A percentile compares a stretch with the other conserved stretches of the same genome.
Conservation (phyloP, 2,329 filamentous ascomycete species). For the Escovopsis sp. region DNA sequence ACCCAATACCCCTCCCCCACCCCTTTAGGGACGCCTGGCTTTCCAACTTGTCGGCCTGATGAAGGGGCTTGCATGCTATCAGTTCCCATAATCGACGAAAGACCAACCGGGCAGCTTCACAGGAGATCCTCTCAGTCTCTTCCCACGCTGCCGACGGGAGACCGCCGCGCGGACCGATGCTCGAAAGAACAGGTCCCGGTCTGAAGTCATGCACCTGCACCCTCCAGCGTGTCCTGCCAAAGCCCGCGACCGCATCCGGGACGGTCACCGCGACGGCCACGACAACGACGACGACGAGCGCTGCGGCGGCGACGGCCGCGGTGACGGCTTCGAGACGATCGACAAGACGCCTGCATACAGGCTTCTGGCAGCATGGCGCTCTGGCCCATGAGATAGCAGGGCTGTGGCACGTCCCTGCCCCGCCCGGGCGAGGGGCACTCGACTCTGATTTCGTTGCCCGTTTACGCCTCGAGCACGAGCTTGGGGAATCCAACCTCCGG, state of each 20-base stretch:
- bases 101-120: conserved; percentile 1
- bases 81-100: background rate
- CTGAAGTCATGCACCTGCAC: conserved; percentile 40
- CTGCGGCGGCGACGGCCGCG: conserved; percentile 4
- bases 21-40: no score
- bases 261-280: no score
- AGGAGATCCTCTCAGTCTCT: background rate
- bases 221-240: conserved; percentile 35
- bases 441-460: conserved; percentile 5
- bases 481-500: conserved; percentile 5
- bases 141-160: no score
- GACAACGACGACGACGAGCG: no score
- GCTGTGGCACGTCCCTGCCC: conserved; percentile 23
- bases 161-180: conserved; percentile 28
- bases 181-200: conserved; percentile 40
- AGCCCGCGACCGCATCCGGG: conserved; percentile 13
- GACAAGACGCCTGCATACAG: conserved; percentile 30
- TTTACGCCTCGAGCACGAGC: no score
- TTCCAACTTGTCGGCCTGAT: no score
- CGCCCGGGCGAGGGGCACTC: conserved; percentile 9
- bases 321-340: conserved; percentile 25
- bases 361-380: conserved; percentile 41
- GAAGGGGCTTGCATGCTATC: no score
- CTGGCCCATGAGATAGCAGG: conserved; percentile 31
- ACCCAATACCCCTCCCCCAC: no score